Conservation (phyloP, 2,329 filamentous ascomycete species). For the Claviceps humidiphila region DNA sequence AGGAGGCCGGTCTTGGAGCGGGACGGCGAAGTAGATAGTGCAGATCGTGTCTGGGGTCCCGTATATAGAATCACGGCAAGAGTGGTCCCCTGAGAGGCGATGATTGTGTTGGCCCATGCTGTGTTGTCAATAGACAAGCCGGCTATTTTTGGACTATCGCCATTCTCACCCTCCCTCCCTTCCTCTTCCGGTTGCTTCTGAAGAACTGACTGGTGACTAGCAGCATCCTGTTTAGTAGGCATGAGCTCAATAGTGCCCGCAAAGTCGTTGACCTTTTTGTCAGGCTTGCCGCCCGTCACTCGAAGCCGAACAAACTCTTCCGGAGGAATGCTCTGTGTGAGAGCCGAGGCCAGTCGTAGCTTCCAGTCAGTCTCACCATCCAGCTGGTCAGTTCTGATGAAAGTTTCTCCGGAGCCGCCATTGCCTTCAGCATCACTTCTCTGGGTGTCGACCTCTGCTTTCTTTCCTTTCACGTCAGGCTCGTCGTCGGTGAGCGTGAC, state of each 20-base stretch:
- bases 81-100: slow-evolving; percentile 82
- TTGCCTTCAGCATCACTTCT: slow-evolving; percentile 21
- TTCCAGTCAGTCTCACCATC: slow-evolving; percentile 99
- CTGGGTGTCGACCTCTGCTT: slow-evolving; percentile 15
- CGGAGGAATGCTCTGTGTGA: slow-evolving; percentile 66
- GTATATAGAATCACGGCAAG: slow-evolving; percentile 90
- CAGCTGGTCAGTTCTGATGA: slow-evolving; percentile 92
- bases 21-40: slow-evolving; percentile 81
- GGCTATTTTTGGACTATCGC: slow-evolving; percentile 39
- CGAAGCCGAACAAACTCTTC: slow-evolving; percentile 57
- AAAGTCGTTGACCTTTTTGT: slow-evolving; percentile 91
- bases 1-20: slow-evolving; percentile 87
- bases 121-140: slow-evolving; percentile 91
- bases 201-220: slow-evolving; percentile 25
- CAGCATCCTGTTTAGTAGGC: slow-evolving; percentile 37
- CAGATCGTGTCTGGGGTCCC: slow-evolving; percentile 83
- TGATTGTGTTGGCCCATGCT: slow-evolving; percentile 95
- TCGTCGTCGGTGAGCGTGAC: slow-evolving; percentile 28
- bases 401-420: slow-evolving; percentile 64
- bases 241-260: slow-evolving; percentile 73
- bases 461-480: slow-evolving; percentile 20
- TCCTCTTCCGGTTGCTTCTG: slow-evolving; percentile 12
- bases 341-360: slow-evolving; percentile 68
- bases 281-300: slow-evolving; percentile 78
- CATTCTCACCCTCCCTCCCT: neutral